Percentiles rank a stretch among this genome's conserved stretches.
phyloP scores from a whole-genome alignment of 2,329 filamentous ascomycete genomes.

The Sarocladium oryzae region DNA sequence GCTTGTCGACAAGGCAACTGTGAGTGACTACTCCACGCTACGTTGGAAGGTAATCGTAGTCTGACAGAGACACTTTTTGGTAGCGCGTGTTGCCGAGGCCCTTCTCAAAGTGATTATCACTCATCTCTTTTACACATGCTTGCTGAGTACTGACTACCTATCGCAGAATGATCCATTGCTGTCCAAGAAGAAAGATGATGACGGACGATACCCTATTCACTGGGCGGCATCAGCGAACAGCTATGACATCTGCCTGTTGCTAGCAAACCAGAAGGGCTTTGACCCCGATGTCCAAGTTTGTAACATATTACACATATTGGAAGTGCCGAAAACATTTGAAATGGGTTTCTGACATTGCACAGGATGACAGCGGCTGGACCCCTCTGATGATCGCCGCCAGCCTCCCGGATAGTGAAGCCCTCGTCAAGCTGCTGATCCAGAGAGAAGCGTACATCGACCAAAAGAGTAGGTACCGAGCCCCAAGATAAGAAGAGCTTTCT shows the following conservation, averaged over 20 bases:
- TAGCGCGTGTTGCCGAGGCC: conserved; percentile 10
- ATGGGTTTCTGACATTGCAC: background rate
- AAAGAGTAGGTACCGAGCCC: conserved; percentile 47
- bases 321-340: background rate
- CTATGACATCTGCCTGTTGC: conserved; percentile 63
- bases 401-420: conserved; percentile 62
- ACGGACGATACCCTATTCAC: conserved; percentile 85
- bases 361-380: conserved; percentile 78
- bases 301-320: background rate
- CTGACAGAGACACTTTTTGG: no score
- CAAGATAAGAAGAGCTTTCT: no score
- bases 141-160: background rate
- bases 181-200: conserved; percentile 66
- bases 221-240: conserved; percentile 88
- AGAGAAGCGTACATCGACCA: conserved; percentile 67
- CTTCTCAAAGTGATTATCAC: conserved; percentile 11
- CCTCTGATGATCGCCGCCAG: conserved; percentile 77
- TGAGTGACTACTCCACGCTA: conserved; percentile 33
- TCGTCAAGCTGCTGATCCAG: conserved; percentile 61
- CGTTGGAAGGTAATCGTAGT: no score
- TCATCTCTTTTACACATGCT: background rate
- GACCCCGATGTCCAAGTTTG: conserved; percentile 74
- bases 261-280: conserved; percentile 66
- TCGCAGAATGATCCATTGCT: conserved; percentile 71
- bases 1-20: conserved; percentile 80